A percentile compares a stretch with the other conserved stretches of the same genome.
phyloP scores from a whole-genome alignment of 495 filamentous ascomycete species.

The Copromyces sp. region DNA sequence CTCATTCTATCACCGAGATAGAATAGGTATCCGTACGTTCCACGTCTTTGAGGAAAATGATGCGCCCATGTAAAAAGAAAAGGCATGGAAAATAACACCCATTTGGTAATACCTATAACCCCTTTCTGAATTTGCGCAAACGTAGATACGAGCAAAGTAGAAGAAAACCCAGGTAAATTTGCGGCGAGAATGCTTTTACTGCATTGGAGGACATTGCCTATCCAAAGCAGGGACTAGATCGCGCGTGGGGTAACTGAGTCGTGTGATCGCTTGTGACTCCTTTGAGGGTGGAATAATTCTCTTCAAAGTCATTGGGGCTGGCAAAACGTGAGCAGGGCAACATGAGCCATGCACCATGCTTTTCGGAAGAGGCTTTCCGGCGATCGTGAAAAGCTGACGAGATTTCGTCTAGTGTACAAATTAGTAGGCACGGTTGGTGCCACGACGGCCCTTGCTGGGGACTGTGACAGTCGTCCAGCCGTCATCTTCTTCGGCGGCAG shows the following conservation, averaged over 20 bases:
- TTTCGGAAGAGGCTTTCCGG: not conserved
- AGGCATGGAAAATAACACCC: not conserved
- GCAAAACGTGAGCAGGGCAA: not conserved
- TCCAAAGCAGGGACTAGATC: not conserved
- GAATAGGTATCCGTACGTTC: not conserved
- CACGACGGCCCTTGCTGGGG: slow-evolving; percentile 39
- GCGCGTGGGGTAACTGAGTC: not conserved
- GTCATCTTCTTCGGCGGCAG: slow-evolving; percentile 46
- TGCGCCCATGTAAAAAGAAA: not conserved
- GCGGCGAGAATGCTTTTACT: not conserved
- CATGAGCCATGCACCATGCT: not conserved
- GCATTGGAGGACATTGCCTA: not conserved
- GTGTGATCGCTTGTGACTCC: not conserved
- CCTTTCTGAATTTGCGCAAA: not conserved
- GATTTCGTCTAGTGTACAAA: slow-evolving; percentile 7
- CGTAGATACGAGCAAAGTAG: not conserved
- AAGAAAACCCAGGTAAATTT: slow-evolving; percentile 1
- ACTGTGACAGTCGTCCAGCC: slow-evolving; percentile 65
- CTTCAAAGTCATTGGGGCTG: not conserved
- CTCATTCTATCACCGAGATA: not conserved
- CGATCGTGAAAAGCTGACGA: not conserved
- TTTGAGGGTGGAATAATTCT: not conserved
- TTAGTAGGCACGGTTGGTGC: slow-evolving; percentile 22
- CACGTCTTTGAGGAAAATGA: not conserved
- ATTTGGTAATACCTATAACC: not conserved